Evolutionary conservation across 2,329 filamentous ascomycete species (phyloP).

Genomic region (Aaosphaeria arxii): DNA sequence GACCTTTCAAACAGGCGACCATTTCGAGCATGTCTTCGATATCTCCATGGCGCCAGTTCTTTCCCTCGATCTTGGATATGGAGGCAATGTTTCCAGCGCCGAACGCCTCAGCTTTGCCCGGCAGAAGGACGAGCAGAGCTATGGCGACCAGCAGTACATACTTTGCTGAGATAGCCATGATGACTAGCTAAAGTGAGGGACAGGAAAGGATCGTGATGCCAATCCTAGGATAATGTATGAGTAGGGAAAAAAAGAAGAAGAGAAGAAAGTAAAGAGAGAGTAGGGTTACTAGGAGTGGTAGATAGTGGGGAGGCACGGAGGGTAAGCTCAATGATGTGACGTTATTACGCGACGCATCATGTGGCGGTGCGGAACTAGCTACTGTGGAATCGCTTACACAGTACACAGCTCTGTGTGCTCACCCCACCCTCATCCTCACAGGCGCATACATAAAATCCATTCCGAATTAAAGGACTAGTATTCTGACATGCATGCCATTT

Average conservation of each 20-base stretch:
- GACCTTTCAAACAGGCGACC: constrained; percentile 43
- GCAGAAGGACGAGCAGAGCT: constrained; percentile 35
- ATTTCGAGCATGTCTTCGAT: constrained; percentile 52
- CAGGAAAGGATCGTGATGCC: constrained; percentile 4
- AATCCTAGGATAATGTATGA: background rate
- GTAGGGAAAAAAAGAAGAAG: background rate
- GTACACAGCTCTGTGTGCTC: too few species aligned
- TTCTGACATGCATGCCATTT: too few species aligned
- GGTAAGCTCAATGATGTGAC: too few species aligned
- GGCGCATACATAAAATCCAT: too few species aligned
- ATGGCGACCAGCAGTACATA: constrained; percentile 35
- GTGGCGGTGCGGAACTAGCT: too few species aligned
- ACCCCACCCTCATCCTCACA: too few species aligned
- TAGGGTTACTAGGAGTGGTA: background rate
- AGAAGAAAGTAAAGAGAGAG: background rate
- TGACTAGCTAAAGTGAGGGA: constrained; percentile 5
- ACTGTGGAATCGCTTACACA: too few species aligned
- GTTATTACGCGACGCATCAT: too few species aligned
- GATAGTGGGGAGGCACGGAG: too few species aligned
- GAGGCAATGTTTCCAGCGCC: constrained; percentile 47
- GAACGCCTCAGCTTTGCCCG: constrained; percentile 39
- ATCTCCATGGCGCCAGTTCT: constrained; percentile 53
- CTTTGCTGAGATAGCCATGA: constrained; percentile 32
- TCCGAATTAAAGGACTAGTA: too few species aligned
- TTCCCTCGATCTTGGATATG: constrained; percentile 41